Conservation (phyloP, 2,329 filamentous ascomycete species). For the Fusarium globosum region DNA sequence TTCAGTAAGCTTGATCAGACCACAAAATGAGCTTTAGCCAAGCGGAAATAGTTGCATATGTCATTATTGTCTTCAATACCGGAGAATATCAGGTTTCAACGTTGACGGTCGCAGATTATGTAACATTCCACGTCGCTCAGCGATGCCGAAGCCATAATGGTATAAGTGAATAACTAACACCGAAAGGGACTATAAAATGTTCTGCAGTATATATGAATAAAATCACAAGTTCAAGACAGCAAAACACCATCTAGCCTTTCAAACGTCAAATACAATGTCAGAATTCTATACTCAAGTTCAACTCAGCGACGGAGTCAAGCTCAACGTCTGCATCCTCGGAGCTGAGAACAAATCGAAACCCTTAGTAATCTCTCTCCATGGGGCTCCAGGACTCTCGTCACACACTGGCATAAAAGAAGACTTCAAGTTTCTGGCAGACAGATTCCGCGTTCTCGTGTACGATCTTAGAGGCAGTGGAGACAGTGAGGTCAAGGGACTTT, state of each 20-base stretch:
- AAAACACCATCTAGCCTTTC: neutral
- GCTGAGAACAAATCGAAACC: constrained; percentile 10
- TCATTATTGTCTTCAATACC: neutral
- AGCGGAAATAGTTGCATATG: accelerated
- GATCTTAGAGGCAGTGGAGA: constrained; percentile 11
- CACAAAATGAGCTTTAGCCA: no score
- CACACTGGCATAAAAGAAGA: neutral
- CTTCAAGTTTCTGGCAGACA: constrained; percentile 6
- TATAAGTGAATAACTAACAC: neutral
- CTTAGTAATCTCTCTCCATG: constrained; percentile 8
- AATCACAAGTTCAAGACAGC: accelerated
- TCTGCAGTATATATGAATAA: accelerated
- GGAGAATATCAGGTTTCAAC: neutral
- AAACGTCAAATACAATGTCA: neutral
- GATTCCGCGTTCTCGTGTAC: constrained; percentile 15
- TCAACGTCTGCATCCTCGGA: constrained; percentile 16
- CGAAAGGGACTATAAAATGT: neutral
- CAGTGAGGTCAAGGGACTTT: constrained; percentile 3
- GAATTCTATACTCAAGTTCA: neutral
- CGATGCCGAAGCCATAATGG: neutral
- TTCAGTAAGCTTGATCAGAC: neutral
- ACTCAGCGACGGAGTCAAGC: constrained; percentile 10
- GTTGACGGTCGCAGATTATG: neutral
- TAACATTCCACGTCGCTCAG: constrained; percentile 3
- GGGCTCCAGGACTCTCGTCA: neutral